Evolutionary conservation across 352 stramenopile species (phyloP).

Genomic region (Phytophthora sp.): DNA sequence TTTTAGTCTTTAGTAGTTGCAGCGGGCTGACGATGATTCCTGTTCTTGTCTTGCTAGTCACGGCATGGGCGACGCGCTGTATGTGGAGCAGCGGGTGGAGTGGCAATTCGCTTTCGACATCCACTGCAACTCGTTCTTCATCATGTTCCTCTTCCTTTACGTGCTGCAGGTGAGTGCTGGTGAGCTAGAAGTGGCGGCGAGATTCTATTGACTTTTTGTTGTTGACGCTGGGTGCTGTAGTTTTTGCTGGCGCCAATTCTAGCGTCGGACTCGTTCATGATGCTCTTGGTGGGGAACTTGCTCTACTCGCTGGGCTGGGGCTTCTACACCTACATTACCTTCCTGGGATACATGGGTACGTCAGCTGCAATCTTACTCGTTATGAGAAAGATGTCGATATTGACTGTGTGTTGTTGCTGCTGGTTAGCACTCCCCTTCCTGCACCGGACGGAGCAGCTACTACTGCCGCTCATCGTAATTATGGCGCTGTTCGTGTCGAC

Average conservation of each 20-base stretch:
- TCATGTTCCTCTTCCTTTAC: conserved; percentile 96
- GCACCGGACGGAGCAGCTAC: conserved; percentile 89
- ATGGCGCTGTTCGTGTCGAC: conserved; percentile 79
- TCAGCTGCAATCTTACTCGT: neutral
- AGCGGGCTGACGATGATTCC: too few species aligned
- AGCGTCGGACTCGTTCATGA: conserved; percentile 87
- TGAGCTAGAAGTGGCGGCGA: too few species aligned
- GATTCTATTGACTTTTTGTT: too few species aligned
- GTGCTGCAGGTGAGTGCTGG: conserved; percentile 89
- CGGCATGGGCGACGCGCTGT: conserved; percentile 77
- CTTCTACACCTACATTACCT: conserved; percentile 98
- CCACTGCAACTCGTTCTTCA: conserved; percentile 99
- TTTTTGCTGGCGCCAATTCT: conserved; percentile 96
- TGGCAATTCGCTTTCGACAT: conserved; percentile 99
- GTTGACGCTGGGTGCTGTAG: conserved; percentile 55
- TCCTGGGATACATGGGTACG: conserved; percentile 95
- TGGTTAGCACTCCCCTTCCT: conserved; percentile 86
- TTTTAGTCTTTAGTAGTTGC: neutral
- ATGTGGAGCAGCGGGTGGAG: conserved; percentile 97
- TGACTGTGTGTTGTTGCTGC: conserved; percentile 3
- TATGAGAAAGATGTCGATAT: too few species aligned
- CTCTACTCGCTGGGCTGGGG: conserved; percentile 94
- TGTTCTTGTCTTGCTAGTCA: too few species aligned
- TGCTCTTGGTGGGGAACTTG: conserved; percentile 92
- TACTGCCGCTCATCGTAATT: conserved; percentile 86